Percentiles rank a stretch among this genome's conserved stretches.
Conservation (phyloP, 2,329 filamentous ascomycete genomes). For the Tolypocladium ophioglossoides region DNA sequence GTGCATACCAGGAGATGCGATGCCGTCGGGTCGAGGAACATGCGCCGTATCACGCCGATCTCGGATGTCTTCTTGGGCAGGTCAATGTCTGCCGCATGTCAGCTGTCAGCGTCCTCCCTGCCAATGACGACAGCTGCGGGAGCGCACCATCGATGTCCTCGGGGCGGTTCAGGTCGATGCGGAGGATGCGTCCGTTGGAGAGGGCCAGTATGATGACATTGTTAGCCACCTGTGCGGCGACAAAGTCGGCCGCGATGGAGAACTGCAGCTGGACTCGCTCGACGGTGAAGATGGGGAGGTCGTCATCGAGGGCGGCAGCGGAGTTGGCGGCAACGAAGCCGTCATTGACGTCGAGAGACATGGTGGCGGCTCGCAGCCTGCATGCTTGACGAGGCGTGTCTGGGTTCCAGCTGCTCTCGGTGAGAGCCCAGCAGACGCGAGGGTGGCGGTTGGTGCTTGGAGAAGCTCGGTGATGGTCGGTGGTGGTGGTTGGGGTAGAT, state of each 20-base stretch:
- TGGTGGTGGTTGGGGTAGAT: background rate
- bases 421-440: background rate
- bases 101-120: constrained; percentile 4
- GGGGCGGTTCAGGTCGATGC: constrained; percentile 87
- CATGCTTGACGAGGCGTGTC: constrained; percentile 5
- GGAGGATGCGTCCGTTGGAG: constrained; percentile 81
- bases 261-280: constrained; percentile 90
- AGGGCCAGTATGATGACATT: constrained; percentile 91
- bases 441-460: background rate
- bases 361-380: constrained; percentile 9
- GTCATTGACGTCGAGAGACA: constrained; percentile 33
- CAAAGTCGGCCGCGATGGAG: constrained; percentile 88
- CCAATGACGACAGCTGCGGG: background rate
- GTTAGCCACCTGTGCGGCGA: constrained; percentile 92
- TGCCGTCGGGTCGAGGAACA: constrained; percentile 96
- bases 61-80: constrained; percentile 88
- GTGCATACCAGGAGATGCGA: constrained; percentile 91
- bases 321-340: constrained; percentile 62
- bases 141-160: constrained; percentile 83
- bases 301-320: constrained; percentile 49
- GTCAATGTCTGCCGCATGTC: constrained; percentile 67
- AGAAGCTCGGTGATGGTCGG: background rate
- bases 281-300: constrained; percentile 87
- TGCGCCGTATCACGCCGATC: constrained; percentile 81
- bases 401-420: background rate